Evolutionary conservation across 2,329 filamentous ascomycete genomes (phyloP).

Genomic region (Orbilia brochopaga): DNA sequence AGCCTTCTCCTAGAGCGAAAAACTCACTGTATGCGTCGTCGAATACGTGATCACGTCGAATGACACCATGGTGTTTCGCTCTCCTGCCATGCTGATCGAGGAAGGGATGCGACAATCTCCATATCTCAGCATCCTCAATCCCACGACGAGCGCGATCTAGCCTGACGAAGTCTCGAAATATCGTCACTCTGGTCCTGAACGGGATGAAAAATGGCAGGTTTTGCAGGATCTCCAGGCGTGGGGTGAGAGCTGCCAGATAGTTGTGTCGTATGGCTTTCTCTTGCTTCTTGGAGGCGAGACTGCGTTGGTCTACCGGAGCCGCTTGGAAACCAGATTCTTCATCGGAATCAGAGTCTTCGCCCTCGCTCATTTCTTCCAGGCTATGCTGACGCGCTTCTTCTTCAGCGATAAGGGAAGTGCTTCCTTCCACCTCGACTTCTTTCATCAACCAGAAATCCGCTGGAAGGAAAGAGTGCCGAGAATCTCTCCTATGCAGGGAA

Average conservation of each 20-base stretch:
- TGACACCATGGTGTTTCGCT: conserved; percentile 74
- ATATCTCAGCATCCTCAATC: conserved; percentile 27
- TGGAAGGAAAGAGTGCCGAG: conserved; percentile 81
- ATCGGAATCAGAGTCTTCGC: conserved; percentile 63
- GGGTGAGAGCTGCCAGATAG: conserved; percentile 77
- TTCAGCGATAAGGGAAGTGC: conserved; percentile 81
- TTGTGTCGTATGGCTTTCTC: conserved; percentile 58
- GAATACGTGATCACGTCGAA: conserved; percentile 79
- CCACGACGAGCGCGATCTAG: conserved; percentile 72
- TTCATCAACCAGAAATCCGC: conserved; percentile 94
- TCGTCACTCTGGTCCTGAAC: conserved; percentile 86
- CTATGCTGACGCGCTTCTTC: conserved; percentile 81
- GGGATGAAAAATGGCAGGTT: conserved; percentile 98
- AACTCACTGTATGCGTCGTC: conserved; percentile 85
- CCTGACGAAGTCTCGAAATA: conserved; percentile 90
- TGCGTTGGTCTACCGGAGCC: conserved; percentile 69
- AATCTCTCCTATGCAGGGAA: conserved; percentile 90
- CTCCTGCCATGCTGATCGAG: conserved; percentile 58
- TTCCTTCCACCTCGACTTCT: conserved; percentile 83
- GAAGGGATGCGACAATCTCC: conserved; percentile 56
- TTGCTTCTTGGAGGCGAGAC: conserved; percentile 71
- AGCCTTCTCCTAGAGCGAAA: conserved; percentile 75
- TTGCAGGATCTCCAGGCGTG: conserved; percentile 85
- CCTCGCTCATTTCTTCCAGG: conserved; percentile 69
- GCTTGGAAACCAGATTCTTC: conserved; percentile 63